Evolutionary conservation across 148 eudicot genomes (phyloP).

Genomic region (Suaeda aralocaspica): DNA sequence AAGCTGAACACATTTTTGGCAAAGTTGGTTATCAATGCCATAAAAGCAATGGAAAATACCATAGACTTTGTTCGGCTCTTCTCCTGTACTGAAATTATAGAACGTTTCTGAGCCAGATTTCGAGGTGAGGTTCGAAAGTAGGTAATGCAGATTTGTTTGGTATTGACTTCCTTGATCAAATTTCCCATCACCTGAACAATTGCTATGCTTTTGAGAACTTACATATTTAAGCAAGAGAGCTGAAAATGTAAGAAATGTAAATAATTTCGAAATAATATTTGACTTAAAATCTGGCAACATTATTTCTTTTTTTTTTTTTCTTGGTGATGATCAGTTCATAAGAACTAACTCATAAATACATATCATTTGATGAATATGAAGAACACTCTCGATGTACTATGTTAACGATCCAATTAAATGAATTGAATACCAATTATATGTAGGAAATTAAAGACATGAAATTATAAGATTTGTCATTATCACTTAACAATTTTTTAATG

Average conservation of each 20-base stretch:
- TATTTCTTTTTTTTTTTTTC: not conserved
- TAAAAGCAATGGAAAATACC: slow-evolving; percentile 25
- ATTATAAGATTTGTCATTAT: too few relatives aligned
- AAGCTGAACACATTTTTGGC: slow-evolving; percentile 12
- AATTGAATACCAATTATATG: too few relatives aligned
- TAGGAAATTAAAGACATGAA: too few relatives aligned
- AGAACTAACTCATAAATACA: too few relatives aligned
- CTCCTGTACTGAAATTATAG: slow-evolving; percentile 15
- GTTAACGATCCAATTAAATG: too few relatives aligned
- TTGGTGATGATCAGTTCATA: too few relatives aligned
- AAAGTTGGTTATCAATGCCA: slow-evolving; percentile 7
- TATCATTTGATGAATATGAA: too few relatives aligned
- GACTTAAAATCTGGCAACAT: not conserved
- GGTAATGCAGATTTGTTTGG: slow-evolving; percentile 12
- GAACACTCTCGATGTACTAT: too few relatives aligned
- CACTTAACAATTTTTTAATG: too few relatives aligned
- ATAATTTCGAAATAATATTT: not conserved
- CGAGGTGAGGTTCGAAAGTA: slow-evolving; percentile 24
- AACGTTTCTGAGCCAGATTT: slow-evolving; percentile 17
- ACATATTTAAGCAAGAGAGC: not conserved
- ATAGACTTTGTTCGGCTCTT: slow-evolving; percentile 12
- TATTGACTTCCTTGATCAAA: slow-evolving; percentile 20
- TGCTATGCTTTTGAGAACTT: not conserved
- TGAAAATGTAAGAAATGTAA: not conserved
- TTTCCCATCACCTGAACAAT: slow-evolving; percentile 12